Percentiles rank a stretch among this genome's conserved stretches.
phyloP scores from a whole-genome alignment of 1,284 basidiomycete genomes.

The Calocybe gambosa region DNA sequence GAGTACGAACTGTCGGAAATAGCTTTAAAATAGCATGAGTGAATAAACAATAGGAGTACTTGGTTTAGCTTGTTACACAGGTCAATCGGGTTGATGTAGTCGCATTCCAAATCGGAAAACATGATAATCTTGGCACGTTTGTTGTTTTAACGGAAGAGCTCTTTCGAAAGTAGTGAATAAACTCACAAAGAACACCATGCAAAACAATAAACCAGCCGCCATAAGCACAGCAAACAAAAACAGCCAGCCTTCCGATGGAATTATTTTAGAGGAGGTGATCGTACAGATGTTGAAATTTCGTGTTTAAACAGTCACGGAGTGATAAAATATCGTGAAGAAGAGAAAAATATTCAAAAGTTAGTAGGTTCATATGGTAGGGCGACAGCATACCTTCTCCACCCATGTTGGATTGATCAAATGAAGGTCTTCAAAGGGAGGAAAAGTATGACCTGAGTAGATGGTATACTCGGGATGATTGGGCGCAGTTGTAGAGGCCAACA shows the following conservation, averaged over 20 bases:
- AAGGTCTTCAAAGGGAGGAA: conserved; percentile 6
- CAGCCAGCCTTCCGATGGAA: conserved; percentile 67
- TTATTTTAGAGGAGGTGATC: not conserved
- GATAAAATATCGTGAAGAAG: conserved; percentile 26
- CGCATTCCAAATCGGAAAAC: conserved; percentile 97
- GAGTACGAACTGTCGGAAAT: conserved; percentile 76
- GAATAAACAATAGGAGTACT: conserved; percentile 38
- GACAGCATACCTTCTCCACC: conserved; percentile 21
- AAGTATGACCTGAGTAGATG: conserved; percentile 1
- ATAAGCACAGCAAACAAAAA: conserved; percentile 92
- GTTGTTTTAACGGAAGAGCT: not conserved
- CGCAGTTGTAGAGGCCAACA: conserved; percentile 2
- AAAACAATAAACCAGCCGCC: conserved; percentile 90
- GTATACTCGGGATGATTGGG: not conserved
- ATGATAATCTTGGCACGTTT: conserved; percentile 84
- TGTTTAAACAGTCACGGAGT: not conserved
- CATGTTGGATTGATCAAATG: conserved; percentile 17
- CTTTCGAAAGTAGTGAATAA: not conserved
- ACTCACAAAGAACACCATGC: conserved; percentile 97
- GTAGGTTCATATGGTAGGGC: conserved; percentile 4
- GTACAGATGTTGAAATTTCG: not conserved
- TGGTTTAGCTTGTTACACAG: conserved; percentile 99
- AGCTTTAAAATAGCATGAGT: not conserved
- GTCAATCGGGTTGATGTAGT: conserved; percentile 99
- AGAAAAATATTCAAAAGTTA: conserved; percentile 7